Conservation (phyloP, 176 grass and related monocot species). For the Triticum dicoccoides region DNA sequence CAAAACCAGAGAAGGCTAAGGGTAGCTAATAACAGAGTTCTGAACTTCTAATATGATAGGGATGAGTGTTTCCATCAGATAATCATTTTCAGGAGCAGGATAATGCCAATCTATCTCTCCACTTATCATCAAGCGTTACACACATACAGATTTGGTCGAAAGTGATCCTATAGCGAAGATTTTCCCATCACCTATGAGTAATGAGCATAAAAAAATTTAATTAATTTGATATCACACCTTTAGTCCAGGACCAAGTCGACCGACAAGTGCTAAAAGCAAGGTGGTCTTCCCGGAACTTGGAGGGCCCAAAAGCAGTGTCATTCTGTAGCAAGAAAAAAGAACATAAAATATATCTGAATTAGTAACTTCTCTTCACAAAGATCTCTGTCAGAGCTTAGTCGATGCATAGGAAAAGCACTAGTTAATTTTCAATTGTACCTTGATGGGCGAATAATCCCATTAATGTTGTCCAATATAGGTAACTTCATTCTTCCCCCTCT, state of each 20-base stretch:
- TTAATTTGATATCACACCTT: constrained; percentile 41
- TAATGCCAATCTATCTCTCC: neutral
- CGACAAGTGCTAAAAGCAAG: constrained; percentile 91
- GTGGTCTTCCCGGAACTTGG: constrained; percentile 97
- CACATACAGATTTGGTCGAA: neutral
- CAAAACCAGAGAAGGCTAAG: no score
- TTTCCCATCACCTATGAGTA: neutral
- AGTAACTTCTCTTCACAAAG: neutral
- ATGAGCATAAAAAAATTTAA: neutral
- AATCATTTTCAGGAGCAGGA: neutral
- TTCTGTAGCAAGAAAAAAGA: constrained; percentile 48
- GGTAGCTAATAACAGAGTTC: neutral
- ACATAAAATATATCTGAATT: neutral
- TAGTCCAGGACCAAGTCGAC: constrained; percentile 69
- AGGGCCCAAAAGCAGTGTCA: constrained; percentile 96
- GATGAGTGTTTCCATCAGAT: neutral
- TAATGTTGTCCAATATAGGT: constrained; percentile 77
- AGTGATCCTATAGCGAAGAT: neutral
- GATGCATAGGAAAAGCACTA: constrained; percentile 1
- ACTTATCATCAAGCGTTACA: neutral
- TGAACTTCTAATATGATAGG: neutral
- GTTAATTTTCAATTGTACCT: constrained; percentile 42
- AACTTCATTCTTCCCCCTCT: constrained; percentile 72
- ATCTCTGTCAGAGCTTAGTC: neutral
- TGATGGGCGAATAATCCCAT: constrained; percentile 81